A percentile compares a stretch with the other conserved stretches of the same genome.
phyloP scores from a whole-genome alignment of 495 filamentous ascomycete species.

The Cercophora scortea region DNA sequence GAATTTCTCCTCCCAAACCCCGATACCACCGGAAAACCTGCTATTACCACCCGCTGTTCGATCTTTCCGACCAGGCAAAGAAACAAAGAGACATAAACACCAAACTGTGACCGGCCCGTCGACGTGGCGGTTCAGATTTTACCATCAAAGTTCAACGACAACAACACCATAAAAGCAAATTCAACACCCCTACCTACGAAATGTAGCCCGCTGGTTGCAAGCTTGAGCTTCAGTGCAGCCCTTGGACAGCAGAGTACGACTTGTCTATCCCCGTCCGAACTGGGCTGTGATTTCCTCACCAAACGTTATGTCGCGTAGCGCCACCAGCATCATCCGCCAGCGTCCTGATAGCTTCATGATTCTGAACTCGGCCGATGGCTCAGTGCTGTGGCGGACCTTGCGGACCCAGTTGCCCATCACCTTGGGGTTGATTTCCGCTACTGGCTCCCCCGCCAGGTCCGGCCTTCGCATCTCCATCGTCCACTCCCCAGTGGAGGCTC shows the following conservation, averaged over 20 bases:
- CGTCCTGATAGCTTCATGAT: constrained; percentile 17
- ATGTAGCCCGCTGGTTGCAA: neutral
- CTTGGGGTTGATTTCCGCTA: constrained; percentile 20
- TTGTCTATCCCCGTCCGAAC: constrained; percentile 14
- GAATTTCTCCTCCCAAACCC: too few species aligned
- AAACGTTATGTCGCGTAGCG: constrained; percentile 12
- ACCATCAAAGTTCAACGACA: too few species aligned
- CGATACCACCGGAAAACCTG: too few species aligned
- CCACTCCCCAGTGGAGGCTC: constrained; percentile 10
- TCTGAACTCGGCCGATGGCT: constrained; percentile 13
- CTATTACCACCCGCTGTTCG: too few species aligned
- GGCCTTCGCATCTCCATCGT: constrained; percentile 16
- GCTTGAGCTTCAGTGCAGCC: constrained; percentile 5
- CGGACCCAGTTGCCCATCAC: constrained; percentile 24
- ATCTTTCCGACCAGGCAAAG: too few species aligned
- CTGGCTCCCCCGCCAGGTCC: constrained; percentile 12
- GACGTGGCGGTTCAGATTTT: too few species aligned
- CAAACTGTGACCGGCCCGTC: too few species aligned
- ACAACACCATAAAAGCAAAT: too few species aligned
- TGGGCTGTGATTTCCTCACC: constrained; percentile 23
- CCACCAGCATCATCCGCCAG: constrained; percentile 18
- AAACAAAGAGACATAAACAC: too few species aligned
- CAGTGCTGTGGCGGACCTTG: constrained; percentile 16
- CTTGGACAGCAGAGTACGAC: constrained; percentile 15
- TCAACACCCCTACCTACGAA: too few species aligned